Evolutionary conservation across 2,329 filamentous ascomycete species (phyloP).

Genomic region (Aspergillus aculeatus): DNA sequence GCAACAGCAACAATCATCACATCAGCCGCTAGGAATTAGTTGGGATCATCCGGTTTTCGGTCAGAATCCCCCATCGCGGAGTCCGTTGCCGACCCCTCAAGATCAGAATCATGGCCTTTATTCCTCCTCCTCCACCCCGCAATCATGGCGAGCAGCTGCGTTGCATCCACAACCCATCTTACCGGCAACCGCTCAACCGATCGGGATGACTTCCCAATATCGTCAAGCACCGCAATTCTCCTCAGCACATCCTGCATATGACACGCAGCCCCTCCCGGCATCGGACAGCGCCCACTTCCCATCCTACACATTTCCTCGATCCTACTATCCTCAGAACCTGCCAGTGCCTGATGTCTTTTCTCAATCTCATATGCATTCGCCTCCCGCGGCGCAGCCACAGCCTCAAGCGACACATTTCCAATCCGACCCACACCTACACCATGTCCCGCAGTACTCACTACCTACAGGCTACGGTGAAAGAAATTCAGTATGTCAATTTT

Average conservation of each 20-base stretch:
- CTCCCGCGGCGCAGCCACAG: conserved; percentile 25
- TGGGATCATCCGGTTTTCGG: conserved; percentile 41
- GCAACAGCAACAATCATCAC: conserved; percentile 22
- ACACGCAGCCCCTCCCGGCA: conserved; percentile 28
- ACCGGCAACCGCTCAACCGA: conserved; percentile 26
- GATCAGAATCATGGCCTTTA: conserved; percentile 35
- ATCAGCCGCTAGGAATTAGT: conserved; percentile 32
- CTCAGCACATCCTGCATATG: conserved; percentile 32
- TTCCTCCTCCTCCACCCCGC: conserved; percentile 27
- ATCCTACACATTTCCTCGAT: conserved; percentile 31
- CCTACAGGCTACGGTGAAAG: conserved; percentile 28
- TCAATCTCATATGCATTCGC: conserved; percentile 23
- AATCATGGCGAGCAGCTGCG: conserved; percentile 34
- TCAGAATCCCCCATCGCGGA: conserved; percentile 25
- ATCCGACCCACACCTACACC: conserved; percentile 16
- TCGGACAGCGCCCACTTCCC: conserved; percentile 35
- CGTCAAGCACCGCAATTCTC: conserved; percentile 32
- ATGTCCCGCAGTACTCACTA: conserved; percentile 29
- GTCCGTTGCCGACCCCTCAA: conserved; percentile 23
- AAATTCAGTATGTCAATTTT: conserved; percentile 21
- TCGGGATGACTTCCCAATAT: conserved; percentile 30
- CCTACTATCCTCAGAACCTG: conserved; percentile 33
- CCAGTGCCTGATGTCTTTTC: conserved; percentile 30
- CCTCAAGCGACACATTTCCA: conserved; percentile 23
- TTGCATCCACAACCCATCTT: conserved; percentile 28